Conservation (phyloP, 352 stramenopile species). For the Globisporangium recalcitrans region DNA sequence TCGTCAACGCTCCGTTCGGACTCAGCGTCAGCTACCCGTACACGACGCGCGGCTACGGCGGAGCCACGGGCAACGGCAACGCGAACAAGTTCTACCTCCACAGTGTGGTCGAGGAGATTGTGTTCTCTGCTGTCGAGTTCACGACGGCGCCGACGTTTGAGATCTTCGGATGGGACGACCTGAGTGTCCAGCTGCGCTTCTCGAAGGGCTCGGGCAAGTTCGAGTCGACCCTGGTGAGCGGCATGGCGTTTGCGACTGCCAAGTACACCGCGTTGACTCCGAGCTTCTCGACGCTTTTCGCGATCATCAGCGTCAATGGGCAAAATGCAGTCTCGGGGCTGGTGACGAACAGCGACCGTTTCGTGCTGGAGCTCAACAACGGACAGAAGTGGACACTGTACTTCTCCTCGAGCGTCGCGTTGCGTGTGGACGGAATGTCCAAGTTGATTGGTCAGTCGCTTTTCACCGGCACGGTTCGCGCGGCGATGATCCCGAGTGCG, state of each 20-base stretch:
- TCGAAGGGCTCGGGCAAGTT: slow-evolving; percentile 30
- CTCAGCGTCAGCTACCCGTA: slow-evolving; percentile 57
- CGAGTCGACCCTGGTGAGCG: slow-evolving; percentile 45
- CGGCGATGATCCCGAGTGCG: slow-evolving; percentile 31
- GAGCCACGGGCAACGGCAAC: slow-evolving; percentile 38
- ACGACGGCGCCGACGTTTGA: slow-evolving; percentile 23
- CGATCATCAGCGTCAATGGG: slow-evolving; percentile 51
- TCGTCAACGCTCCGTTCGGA: slow-evolving; percentile 34
- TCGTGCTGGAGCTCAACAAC: slow-evolving; percentile 46
- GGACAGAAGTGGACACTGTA: slow-evolving; percentile 57
- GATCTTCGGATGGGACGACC: slow-evolving; percentile 47
- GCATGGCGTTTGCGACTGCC: slow-evolving; percentile 61
- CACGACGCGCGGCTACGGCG: slow-evolving; percentile 40
- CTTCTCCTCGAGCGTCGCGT: slow-evolving; percentile 26
- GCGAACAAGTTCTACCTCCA: slow-evolving; percentile 53
- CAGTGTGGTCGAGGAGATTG: slow-evolving; percentile 36
- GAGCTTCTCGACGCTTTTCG: slow-evolving; percentile 32
- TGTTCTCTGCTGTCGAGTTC: slow-evolving; percentile 53
- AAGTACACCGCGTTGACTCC: slow-evolving; percentile 45
- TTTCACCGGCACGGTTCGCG: slow-evolving; percentile 30
- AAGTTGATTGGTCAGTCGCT: slow-evolving; percentile 26
- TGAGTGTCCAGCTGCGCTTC: slow-evolving; percentile 49
- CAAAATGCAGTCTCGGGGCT: slow-evolving; percentile 5
- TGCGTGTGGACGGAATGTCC: slow-evolving; percentile 32
- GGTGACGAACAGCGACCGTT: slow-evolving; percentile 29